Percentiles rank a stretch among this genome's conserved stretches.
Conservation (phyloP, 1,284 basidiomycete genomes). For the Schizopora paradoxa region DNA sequence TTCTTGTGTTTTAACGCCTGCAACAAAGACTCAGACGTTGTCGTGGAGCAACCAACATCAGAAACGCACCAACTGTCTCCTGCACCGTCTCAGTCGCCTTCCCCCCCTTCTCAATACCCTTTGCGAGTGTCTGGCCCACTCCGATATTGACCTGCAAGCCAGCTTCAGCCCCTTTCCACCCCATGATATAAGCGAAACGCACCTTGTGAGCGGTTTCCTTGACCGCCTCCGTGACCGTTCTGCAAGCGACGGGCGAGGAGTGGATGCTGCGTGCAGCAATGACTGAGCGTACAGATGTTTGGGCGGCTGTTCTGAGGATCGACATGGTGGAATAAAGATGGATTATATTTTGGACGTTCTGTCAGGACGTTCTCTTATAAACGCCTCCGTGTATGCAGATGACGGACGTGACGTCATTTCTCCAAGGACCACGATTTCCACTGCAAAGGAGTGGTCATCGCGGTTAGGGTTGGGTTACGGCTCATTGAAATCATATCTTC, state of each 20-base stretch:
- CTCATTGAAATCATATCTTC: no score
- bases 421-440: no score
- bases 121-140: constrained; percentile 53
- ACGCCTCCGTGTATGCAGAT: no score
- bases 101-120: constrained; percentile 61
- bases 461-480: no score
- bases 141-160: constrained; percentile 51
- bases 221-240: constrained; percentile 59
- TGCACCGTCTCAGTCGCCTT: constrained; percentile 50
- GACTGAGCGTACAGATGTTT: constrained; percentile 18
- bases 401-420: no score
- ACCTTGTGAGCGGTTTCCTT: constrained; percentile 56
- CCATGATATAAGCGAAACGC: constrained; percentile 18
- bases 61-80: constrained; percentile 43
- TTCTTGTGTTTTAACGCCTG: constrained; percentile 29
- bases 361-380: no score
- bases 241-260: constrained; percentile 39
- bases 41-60: no score
- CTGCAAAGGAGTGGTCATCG: no score
- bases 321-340: no score
- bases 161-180: no score
- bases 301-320: constrained; percentile 22
- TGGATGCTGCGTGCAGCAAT: constrained; percentile 38
- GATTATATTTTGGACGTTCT: no score
- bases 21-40: constrained; percentile 29